Base-by-base conservation (phyloP, 2,329 filamentous ascomycete species). In the Cryoendolithus antarcticus region DNA sequence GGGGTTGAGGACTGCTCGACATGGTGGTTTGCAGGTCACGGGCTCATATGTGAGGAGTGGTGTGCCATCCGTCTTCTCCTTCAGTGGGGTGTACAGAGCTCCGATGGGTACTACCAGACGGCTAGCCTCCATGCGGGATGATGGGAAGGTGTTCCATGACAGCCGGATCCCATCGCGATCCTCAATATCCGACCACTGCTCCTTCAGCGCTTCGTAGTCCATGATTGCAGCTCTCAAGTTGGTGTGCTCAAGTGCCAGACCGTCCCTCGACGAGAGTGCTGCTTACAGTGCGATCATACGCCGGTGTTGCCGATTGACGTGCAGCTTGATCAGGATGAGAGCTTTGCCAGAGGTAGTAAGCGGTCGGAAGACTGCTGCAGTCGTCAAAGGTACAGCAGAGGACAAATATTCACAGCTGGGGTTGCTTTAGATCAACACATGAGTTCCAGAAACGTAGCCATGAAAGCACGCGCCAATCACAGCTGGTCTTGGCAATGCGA, bases 71-170 rank as follows among this genome's bases (percentile, higher is more conserved):
- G 82, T 77, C 68, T 93, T 93, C 67, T 95, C 89, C 66, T 96
- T 96, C 54, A 95, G 67, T 4, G 89, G 88, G 2, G 89, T 98
- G 64, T 96, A 96, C 35, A 95, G 74, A 50, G 86, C 88, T 60
- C 88, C 91, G 56, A 98, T 95, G 44, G 91, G 91, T 28, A 96
- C 91, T 10, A 58, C 55, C 39, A 58, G 53, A 24, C 56, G 49
- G 46, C 53, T 56, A 43, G 55, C 56, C 41, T 58, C 88, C 86
- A 98, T 95, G 61, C 91, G 86, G 57, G 89, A 89, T 70, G 88
- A 95, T 36, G 91, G 91, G 58, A 98, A 93, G 45, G 93, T 93
- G 61, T 98, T 98, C 91, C 91, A 98, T 66, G 89, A 95, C 50
- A 98, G 73, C 47, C 91, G 80, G 57, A 96, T 77, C 45, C 91